Base-by-base conservation (phyloP, 805 yeast species). In the Candida fluviatilis region DNA sequence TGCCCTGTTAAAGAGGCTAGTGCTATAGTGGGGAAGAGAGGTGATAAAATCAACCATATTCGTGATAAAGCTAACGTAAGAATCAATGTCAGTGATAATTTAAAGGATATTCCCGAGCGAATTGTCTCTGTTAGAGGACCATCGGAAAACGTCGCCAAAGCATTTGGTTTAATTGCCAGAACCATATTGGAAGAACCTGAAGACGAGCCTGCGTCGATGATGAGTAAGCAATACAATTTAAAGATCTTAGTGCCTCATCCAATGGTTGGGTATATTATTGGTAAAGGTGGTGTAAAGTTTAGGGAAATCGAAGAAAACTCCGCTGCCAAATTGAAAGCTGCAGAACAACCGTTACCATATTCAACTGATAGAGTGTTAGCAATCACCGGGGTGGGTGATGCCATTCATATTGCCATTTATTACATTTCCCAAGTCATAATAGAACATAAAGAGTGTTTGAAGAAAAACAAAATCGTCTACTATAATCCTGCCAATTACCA, bases 251-350 rank as follows among this genome's bases (percentile, higher is more conserved):
- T 88, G 19, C 93, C 95, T 4, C 89, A 85, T 57, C 80, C 83
- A 7, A 62, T 84, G 54, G 84, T 85, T 69, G 95, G 95, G 0
- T 83, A 74, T 49, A 74, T 88, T 31, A 86, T 86, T 44, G 95
- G 96, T 8, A 81, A 81, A 49, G 79, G 72, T 36, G 95, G 95
- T 15, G 64, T 76, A 17, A 75, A 79, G 49, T 80, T 88, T 53
- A 71, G 86, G 47, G 91, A 86, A 57, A 85, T 87, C 45, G 95
- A 87, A 58, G 89, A 82, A 39, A 73, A 74, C 44, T 84, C 93
- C 12, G 89, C 91, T 3, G 90, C 95, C 2, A 71, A 76, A 40
- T 68, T 88, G 39, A 75, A 72, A 47, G 93, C 95, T 2, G 84
- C 82, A 17, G 87, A 82, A 30, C 76, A 77, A 33, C 75, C 81